Conservation (phyloP, 805 yeast species). For the Grigorovia jiainica region DNA sequence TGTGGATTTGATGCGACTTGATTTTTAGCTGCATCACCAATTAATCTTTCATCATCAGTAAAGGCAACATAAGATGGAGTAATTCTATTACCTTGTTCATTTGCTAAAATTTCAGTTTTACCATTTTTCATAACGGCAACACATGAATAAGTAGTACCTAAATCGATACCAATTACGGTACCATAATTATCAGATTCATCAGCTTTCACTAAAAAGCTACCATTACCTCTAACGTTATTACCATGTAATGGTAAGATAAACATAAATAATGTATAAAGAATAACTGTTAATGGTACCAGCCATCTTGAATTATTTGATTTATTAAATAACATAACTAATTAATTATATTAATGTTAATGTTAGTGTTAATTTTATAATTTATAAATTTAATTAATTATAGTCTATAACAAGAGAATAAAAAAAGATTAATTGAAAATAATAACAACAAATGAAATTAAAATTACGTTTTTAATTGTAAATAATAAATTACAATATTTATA, state of each 20-base stretch:
- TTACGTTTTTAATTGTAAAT: background rate
- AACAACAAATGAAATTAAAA: background rate
- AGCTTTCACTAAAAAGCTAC: slow-evolving; percentile 27
- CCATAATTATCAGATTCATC: slow-evolving; percentile 42
- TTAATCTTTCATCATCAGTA: slow-evolving; percentile 83
- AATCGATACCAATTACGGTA: slow-evolving; percentile 83
- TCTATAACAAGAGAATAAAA: no score
- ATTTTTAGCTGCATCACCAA: slow-evolving; percentile 95
- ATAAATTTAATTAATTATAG: no score
- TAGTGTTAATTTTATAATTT: no score
- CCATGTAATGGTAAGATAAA: slow-evolving; percentile 22
- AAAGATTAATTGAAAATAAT: no score
- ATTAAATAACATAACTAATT: slow-evolving; percentile 1
- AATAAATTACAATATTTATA: background rate
- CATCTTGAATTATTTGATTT: slow-evolving; percentile 17
- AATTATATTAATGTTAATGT: no score
- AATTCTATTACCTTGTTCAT: slow-evolving; percentile 95
- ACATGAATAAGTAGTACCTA: slow-evolving; percentile 97
- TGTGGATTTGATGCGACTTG: slow-evolving; percentile 84
- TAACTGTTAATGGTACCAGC: slow-evolving; percentile 41
- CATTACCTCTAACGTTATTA: background rate
- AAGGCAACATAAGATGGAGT: slow-evolving; percentile 94
- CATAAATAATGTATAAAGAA: slow-evolving; percentile 24
- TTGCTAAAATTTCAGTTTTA: slow-evolving; percentile 85
- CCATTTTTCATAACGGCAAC: slow-evolving; percentile 83